Evolutionary conservation across 2,329 filamentous ascomycete genomes (phyloP), one percentile per base, ranked within the genome.

Genomic region (Basipetospora chlamydospora): DNA sequence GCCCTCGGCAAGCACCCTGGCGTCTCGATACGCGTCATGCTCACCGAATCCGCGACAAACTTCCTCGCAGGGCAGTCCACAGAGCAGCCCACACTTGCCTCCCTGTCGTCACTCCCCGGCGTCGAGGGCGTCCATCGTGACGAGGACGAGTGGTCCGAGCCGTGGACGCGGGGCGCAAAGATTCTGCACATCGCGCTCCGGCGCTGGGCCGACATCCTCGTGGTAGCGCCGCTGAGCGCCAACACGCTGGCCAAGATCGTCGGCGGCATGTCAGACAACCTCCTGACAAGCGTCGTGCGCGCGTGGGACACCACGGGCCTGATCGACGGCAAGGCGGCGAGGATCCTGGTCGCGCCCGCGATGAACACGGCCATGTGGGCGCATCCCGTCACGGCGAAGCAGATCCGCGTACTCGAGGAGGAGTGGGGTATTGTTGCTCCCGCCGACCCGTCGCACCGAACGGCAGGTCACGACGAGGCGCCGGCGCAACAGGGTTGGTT

Each of bases 331-430:
- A 55, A 51, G 36, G 73, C 66, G 53, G 79, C 78, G 54, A 70
- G 65, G 43, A 84, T 93, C 25, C 49, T 90, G 2, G 80, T 88
- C 0, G 81, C 81, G 3, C 77, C 79, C 2, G 77, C 80, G 21
- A 93, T 94, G 84, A 94, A 95, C 54, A 85, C 75, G 17, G 76
- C 78, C 4, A 94, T 94, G 87, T 93, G 82, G 80, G 64, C 67
- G 38, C 85, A 95, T 52, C 87, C 86, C 2, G 62, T 93, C 31
- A 94, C 87, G 1, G 66, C 59, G 34, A 73, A 70, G 43, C 84
- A 94, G 44, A 57, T 94, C 26, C 60, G 60, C 28, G 61, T 80
- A 0, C 59, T 95, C 32, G 68, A 77, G 43, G 69, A 80, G 33
- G 80, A 86, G 40, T 94, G 86, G 85, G 78, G 77, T 5, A 59